phyloP scores from a whole-genome alignment of 345 rosid species.

The Eucalyptus coolabah region DNA sequence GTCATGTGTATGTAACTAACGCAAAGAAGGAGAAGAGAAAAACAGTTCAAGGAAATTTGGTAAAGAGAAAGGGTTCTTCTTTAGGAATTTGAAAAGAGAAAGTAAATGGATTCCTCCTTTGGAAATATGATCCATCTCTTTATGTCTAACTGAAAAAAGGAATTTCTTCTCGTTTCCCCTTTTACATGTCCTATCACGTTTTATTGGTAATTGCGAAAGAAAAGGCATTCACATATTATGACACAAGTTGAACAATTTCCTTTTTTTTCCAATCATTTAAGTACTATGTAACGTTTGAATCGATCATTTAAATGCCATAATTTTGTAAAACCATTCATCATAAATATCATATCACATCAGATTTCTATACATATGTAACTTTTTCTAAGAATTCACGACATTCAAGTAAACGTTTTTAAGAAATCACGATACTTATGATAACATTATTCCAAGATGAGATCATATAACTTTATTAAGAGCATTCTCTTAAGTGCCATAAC shows the following conservation, averaged over 20 bases:
- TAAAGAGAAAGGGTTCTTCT: background rate
- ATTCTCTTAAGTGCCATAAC: too few relatives aligned
- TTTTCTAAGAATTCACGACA: fast-evolving
- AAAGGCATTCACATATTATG: background rate
- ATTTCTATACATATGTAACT: too few relatives aligned
- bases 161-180: background rate
- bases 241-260: background rate
- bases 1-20: background rate
- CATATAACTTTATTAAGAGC: too few relatives aligned
- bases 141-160: background rate
- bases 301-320: fast-evolving
- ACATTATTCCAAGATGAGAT: too few relatives aligned
- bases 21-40: background rate
- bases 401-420: too few relatives aligned
- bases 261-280: background rate
- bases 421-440: too few relatives aligned
- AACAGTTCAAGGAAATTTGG: background rate
- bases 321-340: background rate
- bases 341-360: background rate
- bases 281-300: background rate
- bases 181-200: background rate
- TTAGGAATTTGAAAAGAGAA: background rate
- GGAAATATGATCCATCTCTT: background rate
- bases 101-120: background rate
- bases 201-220: background rate